A percentile compares a stretch with the other conserved stretches of the same genome.
phyloP scores from a whole-genome alignment of 2,329 filamentous ascomycete species.

The Exophiala viscosa region DNA sequence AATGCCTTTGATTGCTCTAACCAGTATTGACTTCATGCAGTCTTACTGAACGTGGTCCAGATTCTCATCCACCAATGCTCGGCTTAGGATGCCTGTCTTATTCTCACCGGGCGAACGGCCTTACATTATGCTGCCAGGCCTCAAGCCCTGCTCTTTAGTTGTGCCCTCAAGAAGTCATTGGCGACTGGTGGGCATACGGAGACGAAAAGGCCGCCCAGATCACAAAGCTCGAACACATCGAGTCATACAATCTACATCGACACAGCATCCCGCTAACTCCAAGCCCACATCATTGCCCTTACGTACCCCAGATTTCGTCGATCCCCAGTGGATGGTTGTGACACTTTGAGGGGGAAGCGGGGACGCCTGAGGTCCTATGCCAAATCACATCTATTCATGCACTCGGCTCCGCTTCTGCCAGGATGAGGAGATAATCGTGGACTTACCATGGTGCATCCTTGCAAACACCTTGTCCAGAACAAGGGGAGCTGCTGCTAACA shows the following conservation, averaged over 20 bases:
- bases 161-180: not conserved
- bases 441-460: not conserved
- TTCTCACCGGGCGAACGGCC: too few species aligned
- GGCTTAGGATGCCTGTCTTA: too few species aligned
- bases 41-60: too few species aligned
- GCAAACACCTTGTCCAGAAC: not conserved
- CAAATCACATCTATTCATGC: not conserved
- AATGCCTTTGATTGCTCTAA: too few species aligned
- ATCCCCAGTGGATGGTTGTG: not conserved
- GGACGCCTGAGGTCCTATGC: constrained; percentile 6
- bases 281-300: not conserved
- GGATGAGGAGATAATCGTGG: constrained; percentile 1
- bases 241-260: not conserved
- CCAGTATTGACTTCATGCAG: too few species aligned
- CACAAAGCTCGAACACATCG: not conserved
- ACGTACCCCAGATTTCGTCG: constrained; percentile 16
- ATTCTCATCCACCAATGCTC: too few species aligned
- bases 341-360: constrained; percentile 16
- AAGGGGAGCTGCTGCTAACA: constrained; percentile 13
- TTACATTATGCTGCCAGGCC: not conserved
- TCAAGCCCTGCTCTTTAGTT: not conserved
- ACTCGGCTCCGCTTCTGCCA: constrained; percentile 10
- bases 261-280: not conserved
- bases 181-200: not conserved
- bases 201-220: not conserved